Percentiles rank a stretch among this genome's conserved stretches.
Conservation (phyloP, 441 rosid genomes). For the Corymbia citriodora region DNA sequence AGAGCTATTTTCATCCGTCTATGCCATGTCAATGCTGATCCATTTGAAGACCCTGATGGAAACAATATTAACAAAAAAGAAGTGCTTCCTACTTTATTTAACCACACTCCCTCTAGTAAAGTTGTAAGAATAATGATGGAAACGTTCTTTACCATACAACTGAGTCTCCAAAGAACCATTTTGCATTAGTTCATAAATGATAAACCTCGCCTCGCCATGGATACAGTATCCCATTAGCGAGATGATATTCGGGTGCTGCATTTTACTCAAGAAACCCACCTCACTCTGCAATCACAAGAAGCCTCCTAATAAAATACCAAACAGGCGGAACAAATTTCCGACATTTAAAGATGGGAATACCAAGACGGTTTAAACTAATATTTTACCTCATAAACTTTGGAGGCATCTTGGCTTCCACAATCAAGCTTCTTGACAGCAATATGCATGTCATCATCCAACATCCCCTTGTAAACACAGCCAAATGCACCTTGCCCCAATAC, state of each 20-base stretch:
- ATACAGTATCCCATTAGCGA: conserved; percentile 69
- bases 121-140: not conserved
- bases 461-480: conserved; percentile 3
- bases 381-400: not conserved
- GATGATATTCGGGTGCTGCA: conserved; percentile 72
- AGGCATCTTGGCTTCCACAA: not conserved
- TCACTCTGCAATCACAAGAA: conserved; percentile 55
- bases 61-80: not conserved
- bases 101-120: not conserved
- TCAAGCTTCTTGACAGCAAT: conserved; percentile 2
- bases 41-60: conserved; percentile 60
- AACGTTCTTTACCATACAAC: conserved; percentile 54
- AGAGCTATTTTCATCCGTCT: conserved; percentile 90
- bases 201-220: conserved; percentile 43
- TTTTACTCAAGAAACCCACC: conserved; percentile 65
- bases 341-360: not conserved
- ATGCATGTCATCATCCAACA: not conserved
- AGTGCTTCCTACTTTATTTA: not conserved
- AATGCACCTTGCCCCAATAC: not conserved
- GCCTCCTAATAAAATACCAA: not conserved
- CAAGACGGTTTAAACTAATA: not conserved
- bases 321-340: not conserved
- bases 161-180: conserved; percentile 86
- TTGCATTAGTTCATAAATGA: conserved; percentile 84
- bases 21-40: conserved; percentile 75